phyloP scores from a whole-genome alignment of 768 basidiomycete species.

The Amanita phalloides region DNA sequence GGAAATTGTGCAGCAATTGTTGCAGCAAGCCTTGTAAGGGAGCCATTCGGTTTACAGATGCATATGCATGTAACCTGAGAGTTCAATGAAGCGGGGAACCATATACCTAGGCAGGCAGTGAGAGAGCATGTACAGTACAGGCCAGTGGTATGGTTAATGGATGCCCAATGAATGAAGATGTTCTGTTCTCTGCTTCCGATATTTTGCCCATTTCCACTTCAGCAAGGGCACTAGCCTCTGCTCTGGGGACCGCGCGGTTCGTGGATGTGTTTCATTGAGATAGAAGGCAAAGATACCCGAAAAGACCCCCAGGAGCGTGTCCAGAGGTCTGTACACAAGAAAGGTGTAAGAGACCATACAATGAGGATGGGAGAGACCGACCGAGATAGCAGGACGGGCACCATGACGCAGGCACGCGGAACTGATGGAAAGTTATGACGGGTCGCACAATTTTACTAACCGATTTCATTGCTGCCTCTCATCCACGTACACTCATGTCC shows the following conservation, averaged over 20 bases:
- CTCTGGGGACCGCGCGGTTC: conserved; percentile 49
- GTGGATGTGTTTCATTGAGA: conserved; percentile 72
- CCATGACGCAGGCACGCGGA: conserved; percentile 19
- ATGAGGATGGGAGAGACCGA: conserved; percentile 13
- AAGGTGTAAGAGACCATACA: conserved; percentile 5
- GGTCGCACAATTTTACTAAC: conserved; percentile 9
- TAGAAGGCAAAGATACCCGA: conserved; percentile 74
- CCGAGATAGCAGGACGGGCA: conserved; percentile 46
- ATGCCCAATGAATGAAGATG: conserved; percentile 27
- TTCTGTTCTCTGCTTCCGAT: conserved; percentile 19
- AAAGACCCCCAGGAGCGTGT: conserved; percentile 66
- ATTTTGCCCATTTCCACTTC: conserved; percentile 58
- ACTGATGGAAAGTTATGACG: conserved; percentile 3
- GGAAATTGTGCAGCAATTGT: conserved; percentile 28
- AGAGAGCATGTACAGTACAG: too few species aligned
- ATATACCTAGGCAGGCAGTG: too few species aligned
- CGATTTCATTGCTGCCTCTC: conserved; percentile 6
- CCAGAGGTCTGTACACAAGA: conserved; percentile 37
- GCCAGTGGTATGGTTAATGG: conserved; percentile 20
- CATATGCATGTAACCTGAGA: not conserved
- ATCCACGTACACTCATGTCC: conserved; percentile 12
- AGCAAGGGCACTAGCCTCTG: conserved; percentile 44
- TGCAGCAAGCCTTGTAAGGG: conserved; percentile 12
- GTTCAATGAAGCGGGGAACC: not conserved
- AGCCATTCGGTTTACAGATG: not conserved